Evolutionary conservation across 495 filamentous ascomycete species (phyloP).

Genomic region (Baudoinia panamericana): DNA sequence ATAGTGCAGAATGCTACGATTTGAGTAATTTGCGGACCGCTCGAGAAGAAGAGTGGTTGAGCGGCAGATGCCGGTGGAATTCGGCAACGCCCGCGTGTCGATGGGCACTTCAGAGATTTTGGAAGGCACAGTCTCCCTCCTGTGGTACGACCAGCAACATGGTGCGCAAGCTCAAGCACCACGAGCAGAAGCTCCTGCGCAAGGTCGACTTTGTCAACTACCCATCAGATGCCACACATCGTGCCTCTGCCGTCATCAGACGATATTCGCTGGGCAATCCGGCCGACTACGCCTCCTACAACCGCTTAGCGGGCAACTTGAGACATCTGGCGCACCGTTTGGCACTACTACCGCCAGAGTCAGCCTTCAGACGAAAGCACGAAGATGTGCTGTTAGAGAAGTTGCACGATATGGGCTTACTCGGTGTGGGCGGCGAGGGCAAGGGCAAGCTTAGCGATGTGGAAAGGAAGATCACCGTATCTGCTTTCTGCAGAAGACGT

Average conservation of each 20-base stretch:
- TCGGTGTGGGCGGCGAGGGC: slow-evolving; percentile 38
- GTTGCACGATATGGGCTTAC: slow-evolving; percentile 77
- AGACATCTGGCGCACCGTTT: slow-evolving; percentile 80
- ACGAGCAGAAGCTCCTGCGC: slow-evolving; percentile 74
- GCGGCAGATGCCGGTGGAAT: too few species aligned
- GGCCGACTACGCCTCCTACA: slow-evolving; percentile 80
- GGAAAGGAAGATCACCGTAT: slow-evolving; percentile 75
- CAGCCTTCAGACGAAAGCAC: slow-evolving; percentile 62
- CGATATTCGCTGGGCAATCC: slow-evolving; percentile 83
- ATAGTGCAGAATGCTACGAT: too few species aligned
- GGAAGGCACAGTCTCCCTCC: too few species aligned
- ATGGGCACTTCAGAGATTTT: not conserved
- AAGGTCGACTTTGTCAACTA: slow-evolving; percentile 96
- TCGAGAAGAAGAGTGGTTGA: too few species aligned
- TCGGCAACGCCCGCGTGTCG: too few species aligned
- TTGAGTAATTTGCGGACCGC: too few species aligned
- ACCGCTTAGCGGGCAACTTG: slow-evolving; percentile 68
- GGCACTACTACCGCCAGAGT: slow-evolving; percentile 59
- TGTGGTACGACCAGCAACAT: too few species aligned
- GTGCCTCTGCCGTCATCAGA: slow-evolving; percentile 62
- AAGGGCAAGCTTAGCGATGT: slow-evolving; percentile 60
- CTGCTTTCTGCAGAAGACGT: slow-evolving; percentile 64
- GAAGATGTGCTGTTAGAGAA: slow-evolving; percentile 78
- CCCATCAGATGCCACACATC: slow-evolving; percentile 74
- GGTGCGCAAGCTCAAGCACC: slow-evolving; percentile 85